phyloP scores from a whole-genome alignment of 1,139 yeast genomes.

The Lodderomyces pseudojiufengensis region DNA sequence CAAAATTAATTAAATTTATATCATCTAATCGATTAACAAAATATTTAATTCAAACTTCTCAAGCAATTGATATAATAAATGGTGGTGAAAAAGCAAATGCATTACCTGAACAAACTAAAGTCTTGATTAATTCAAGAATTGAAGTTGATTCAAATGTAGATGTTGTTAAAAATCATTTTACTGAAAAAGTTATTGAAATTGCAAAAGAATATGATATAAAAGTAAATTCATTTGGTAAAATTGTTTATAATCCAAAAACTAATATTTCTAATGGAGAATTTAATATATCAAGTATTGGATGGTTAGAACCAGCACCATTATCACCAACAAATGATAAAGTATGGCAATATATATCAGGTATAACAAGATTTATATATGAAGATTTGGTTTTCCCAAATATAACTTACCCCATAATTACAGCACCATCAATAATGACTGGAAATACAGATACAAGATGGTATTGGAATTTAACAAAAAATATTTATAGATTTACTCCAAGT shows the following conservation, averaged over 20 bases:
- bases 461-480: constrained; percentile 70
- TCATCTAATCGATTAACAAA: constrained; percentile 18
- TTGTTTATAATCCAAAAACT: constrained; percentile 14
- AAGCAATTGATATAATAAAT: constrained; percentile 32
- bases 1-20: constrained; percentile 21
- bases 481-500: constrained; percentile 60
- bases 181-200: constrained; percentile 19
- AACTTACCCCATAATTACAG: constrained; percentile 44
- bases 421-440: constrained; percentile 72
- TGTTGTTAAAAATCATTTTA: constrained; percentile 22
- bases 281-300: constrained; percentile 14
- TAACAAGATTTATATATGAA: constrained; percentile 43
- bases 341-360: constrained; percentile 41
- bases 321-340: constrained; percentile 36
- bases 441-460: constrained; percentile 83
- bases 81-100: constrained; percentile 44
- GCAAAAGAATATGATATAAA: constrained; percentile 29
- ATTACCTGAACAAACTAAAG: constrained; percentile 34
- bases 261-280: constrained; percentile 24
- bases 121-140: constrained; percentile 35
- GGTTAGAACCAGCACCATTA: constrained; percentile 35
- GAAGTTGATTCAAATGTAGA: constrained; percentile 21
- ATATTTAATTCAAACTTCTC: constrained; percentile 34
- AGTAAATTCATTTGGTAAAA: constrained; percentile 17
- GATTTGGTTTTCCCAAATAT: constrained; percentile 35